A percentile compares a stretch with the other conserved stretches of the same genome.
Conservation (phyloP, 202 grass and related monocot species). For the Dendrocalamus latiflorus region DNA sequence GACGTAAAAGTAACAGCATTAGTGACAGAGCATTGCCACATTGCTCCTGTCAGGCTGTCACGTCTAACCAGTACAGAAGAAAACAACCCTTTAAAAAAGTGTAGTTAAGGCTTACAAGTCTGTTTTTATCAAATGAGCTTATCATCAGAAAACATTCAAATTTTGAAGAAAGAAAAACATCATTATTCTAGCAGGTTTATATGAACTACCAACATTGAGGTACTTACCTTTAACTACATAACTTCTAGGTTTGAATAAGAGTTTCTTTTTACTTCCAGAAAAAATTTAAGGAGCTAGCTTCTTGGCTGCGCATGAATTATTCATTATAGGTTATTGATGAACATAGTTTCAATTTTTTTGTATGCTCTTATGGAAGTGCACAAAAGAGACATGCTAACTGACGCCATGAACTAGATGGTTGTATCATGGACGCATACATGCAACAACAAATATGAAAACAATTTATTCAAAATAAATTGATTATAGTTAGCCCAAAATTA, state of each 20-base stretch:
- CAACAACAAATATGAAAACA: background rate
- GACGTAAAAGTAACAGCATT: background rate
- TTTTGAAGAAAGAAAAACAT: background rate
- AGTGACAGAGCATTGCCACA: background rate
- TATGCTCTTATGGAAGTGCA: background rate
- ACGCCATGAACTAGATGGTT: background rate
- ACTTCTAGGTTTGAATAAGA: background rate
- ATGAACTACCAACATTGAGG: background rate
- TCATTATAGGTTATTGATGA: background rate
- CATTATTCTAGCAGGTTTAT: background rate
- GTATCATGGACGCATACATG: background rate
- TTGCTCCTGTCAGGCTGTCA: background rate
- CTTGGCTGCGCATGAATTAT: no score
- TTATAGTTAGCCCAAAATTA: background rate
- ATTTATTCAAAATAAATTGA: background rate
- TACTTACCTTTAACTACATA: background rate
- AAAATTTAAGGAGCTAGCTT: background rate
- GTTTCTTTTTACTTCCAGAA: background rate
- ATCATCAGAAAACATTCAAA: background rate
- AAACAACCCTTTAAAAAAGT: background rate
- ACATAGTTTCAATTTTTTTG: background rate
- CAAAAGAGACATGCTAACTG: background rate
- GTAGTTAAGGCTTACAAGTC: background rate
- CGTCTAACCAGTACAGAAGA: background rate
- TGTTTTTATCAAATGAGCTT: background rate